Base-by-base conservation (phyloP, 2,329 filamentous ascomycete species). In the Chalara sp. region DNA sequence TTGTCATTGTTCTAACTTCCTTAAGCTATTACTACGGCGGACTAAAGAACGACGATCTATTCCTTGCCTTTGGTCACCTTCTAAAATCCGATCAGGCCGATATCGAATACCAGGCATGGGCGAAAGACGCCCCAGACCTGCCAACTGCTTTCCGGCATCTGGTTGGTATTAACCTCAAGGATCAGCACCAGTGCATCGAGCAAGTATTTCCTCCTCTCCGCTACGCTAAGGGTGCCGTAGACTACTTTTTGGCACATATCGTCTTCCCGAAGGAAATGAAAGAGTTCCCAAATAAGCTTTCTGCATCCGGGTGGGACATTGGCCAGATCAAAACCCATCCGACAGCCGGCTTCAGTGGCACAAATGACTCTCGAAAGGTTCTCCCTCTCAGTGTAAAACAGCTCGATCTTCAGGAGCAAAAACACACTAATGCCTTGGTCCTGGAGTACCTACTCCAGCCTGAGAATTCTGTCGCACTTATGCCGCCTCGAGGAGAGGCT, bases 291-390 rank as follows among this genome's bases (percentile, higher is more conserved):
- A 49, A 72, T 6, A 88, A 87, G 53, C 65, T 89, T 0, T 81
- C 79, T 0, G 73, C 80, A 0, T 87, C 83, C 0, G 84, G 82
- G 0, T 89, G 84, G 84, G 83, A 89, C 53, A 67, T 88, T 13
- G 79, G 50, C 13, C 46, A 47, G 68, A 35, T 44, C 44, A 5
- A 82, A 75, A 49, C 21, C 0, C 67, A 79, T 21, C 70, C 74
- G 0, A 81, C 75, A 0, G 83, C 80, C 0, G 86, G 85, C 0
- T 89, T 89, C 59, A 86, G 81, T 49, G 84, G 85, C 0, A 89
- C 85, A 0, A 84, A 81, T 30, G 84, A 89, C 56, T 80, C 77
- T 0, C 65, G 72, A 8, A 68, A 72, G n/a, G 60, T 83, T 0
- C 68, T 89, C 0, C 84, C 84, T 0, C 58, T 84, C 0, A 67